Evolutionary conservation across 169 alveolate species (phyloP).

Genomic region (Eimeria falciformis): DNA sequence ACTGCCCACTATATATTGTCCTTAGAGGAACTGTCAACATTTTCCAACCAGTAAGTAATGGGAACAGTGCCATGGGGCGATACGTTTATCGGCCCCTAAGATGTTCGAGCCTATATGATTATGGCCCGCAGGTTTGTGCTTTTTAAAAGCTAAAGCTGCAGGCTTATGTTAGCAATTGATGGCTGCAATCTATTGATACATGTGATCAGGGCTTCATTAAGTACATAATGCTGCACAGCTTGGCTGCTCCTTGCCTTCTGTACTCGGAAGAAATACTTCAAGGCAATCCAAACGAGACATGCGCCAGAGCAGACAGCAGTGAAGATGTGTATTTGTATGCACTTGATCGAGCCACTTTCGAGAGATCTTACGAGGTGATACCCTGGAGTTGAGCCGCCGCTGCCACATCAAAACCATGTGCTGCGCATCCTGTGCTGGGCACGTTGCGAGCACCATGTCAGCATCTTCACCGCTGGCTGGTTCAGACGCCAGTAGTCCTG

Average conservation of each 20-base stretch:
- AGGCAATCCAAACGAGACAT: slow-evolving; percentile 49
- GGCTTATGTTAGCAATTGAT: background rate
- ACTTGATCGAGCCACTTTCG: slow-evolving; percentile 52
- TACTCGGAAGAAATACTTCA: slow-evolving; percentile 45
- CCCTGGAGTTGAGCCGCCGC: too few species aligned
- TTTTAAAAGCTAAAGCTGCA: too few species aligned
- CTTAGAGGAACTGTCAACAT: slow-evolving; percentile 59
- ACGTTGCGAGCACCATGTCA: too few species aligned
- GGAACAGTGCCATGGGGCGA: background rate
- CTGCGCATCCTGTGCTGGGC: too few species aligned
- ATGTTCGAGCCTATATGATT: too few species aligned
- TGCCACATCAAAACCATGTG: too few species aligned
- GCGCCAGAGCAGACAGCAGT: slow-evolving; percentile 47
- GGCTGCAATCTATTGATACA: background rate
- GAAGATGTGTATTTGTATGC: slow-evolving; percentile 56
- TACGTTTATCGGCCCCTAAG: too few species aligned
- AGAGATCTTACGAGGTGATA: slow-evolving; percentile 65
- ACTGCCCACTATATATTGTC: slow-evolving; percentile 71
- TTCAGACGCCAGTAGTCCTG: too few species aligned
- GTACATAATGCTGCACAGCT: slow-evolving; percentile 37
- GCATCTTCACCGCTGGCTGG: too few species aligned
- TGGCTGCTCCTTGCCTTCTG: slow-evolving; percentile 54
- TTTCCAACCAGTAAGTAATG: slow-evolving; percentile 54
- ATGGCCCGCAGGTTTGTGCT: too few species aligned
- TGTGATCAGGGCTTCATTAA: slow-evolving; percentile 63